These are phyloP conservation scores for Sugiyamaella grinbergsii DNA, from an alignment of 1,139 yeast species.

Conservation along the genomic window DNA sequence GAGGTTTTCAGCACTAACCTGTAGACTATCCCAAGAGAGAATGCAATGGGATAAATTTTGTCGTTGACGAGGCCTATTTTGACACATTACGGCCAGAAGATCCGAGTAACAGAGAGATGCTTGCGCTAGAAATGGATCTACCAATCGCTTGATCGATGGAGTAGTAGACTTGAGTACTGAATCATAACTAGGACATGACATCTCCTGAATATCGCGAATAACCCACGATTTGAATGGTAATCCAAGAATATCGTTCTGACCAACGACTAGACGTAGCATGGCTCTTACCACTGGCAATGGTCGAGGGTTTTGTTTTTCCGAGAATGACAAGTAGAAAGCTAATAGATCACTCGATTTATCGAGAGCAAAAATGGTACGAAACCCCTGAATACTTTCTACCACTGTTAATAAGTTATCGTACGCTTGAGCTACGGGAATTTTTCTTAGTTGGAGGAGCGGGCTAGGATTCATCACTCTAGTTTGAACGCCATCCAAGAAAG, in stretches of 20 bases:
- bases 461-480: conserved; percentile 37
- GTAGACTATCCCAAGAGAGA: conserved; percentile 75
- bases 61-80: conserved; percentile 81
- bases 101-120: conserved; percentile 46
- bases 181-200: conserved; percentile 31
- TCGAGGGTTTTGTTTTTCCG: conserved; percentile 29
- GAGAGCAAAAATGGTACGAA: conserved; percentile 26
- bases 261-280: conserved; percentile 31
- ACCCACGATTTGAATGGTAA: conserved; percentile 38
- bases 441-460: conserved; percentile 37
- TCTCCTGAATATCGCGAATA: conserved; percentile 38
- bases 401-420: conserved; percentile 28
- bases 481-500: conserved; percentile 36
- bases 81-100: conserved; percentile 58
- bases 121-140: conserved; percentile 35
- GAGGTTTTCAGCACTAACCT: conserved; percentile 84
- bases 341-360: conserved; percentile 37
- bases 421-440: conserved; percentile 31
- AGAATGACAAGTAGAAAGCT: conserved; percentile 37
- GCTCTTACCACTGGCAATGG: conserved; percentile 39
- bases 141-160: conserved; percentile 21
- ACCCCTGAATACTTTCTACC: conserved; percentile 29
- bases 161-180: conserved; percentile 24
- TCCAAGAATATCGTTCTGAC: conserved; percentile 29
- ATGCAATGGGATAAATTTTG: conserved; percentile 63